Percentiles rank a stretch among this genome's conserved stretches.
These are phyloP conservation scores for Fusarium devonianum DNA, from an alignment of 2,329 filamentous ascomycete species.

Conservation along the genomic window DNA sequence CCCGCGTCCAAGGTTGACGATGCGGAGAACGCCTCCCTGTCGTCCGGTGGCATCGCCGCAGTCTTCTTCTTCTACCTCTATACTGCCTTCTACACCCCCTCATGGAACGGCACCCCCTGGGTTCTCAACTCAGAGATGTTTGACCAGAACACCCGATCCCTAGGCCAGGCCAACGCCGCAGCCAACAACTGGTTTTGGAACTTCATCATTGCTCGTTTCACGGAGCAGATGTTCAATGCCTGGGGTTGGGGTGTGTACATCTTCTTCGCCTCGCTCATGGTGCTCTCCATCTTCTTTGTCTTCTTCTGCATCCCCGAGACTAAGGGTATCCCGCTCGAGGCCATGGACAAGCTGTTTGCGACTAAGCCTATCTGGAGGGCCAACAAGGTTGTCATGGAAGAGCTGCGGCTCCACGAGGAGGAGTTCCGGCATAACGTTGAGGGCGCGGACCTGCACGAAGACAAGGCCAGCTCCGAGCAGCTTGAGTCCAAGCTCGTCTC, in stretches of 20 bases:
- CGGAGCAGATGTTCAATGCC: constrained; percentile 67
- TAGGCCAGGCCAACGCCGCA: constrained; percentile 76
- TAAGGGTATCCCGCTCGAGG: constrained; percentile 69
- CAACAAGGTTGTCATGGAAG: constrained; percentile 53
- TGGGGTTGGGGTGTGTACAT: constrained; percentile 72
- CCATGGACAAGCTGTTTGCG: constrained; percentile 69
- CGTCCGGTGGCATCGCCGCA: constrained; percentile 67
- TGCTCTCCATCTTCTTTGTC: constrained; percentile 64
- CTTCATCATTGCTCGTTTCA: constrained; percentile 73
- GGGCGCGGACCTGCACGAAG: constrained; percentile 38
- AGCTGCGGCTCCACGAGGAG: constrained; percentile 48
- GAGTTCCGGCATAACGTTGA: constrained; percentile 45
- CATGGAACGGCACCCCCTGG: constrained; percentile 79
- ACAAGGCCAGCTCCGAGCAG: constrained; percentile 41
- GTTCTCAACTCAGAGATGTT: constrained; percentile 81
- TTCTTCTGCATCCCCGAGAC: constrained; percentile 72
- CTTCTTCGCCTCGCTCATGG: constrained; percentile 71
- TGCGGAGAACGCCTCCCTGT: constrained; percentile 43
- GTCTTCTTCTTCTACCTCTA: constrained; percentile 69
- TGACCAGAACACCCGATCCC: constrained; percentile 65
- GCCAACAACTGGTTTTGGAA: constrained; percentile 78
- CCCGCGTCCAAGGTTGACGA: constrained; percentile 47
- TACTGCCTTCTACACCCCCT: constrained; percentile 70
- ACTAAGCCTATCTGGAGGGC: constrained; percentile 55
- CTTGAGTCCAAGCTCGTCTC: constrained; percentile 38